Evolutionary conservation across 140 eudicot species (phyloP), one percentile per base, ranked within the genome.

Genomic region (Stevia rebaudiana): DNA sequence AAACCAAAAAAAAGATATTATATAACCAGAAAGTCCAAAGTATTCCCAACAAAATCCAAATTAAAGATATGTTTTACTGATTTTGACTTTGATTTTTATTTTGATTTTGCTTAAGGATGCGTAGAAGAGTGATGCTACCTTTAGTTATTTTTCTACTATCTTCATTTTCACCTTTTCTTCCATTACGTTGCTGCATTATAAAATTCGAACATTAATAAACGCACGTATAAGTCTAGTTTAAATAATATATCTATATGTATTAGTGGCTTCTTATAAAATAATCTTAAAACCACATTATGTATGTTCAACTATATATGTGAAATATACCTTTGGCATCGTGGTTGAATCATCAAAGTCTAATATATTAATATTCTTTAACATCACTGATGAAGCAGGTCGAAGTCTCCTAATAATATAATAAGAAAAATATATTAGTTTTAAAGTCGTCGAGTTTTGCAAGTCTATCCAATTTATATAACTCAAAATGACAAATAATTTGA

Each of bases 341-440:
- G 42, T 53, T 54, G 79, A 86, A 4, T 86, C 94, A 55, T 70
- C 78, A n/a, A 78, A 28, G 41, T 83, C 86, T 67, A 78, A 19
- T 8, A 69, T n/a, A 24, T 73, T 73, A 18, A 83, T 69, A 33
- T 84, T 87, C 79, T 77, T 81, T 11, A 90, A 62, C 78, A 90
- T 76, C 67, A 86, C 67, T 16, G 94, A 90, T 9, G 97, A 90
- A 60, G 82, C 94, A 44, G 97, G 97, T 53, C 79, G 83, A 50
- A 90, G 89, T 68, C 90, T 80, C 87, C 97, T 90, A 83, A 78
- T 43, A 25, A 65, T 25, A 16, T 42, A n/a, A n/a, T 53, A 44
- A 16, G 33, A 9, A 16, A 21, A 11, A 8, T 35, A 58, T 18
- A 46, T 22, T 13, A 3, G 23, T n/a, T 46, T 72, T 6, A 21